phyloP scores from a whole-genome alignment of 1,139 yeast genomes.

The Casaregolazyma suthepensis region DNA sequence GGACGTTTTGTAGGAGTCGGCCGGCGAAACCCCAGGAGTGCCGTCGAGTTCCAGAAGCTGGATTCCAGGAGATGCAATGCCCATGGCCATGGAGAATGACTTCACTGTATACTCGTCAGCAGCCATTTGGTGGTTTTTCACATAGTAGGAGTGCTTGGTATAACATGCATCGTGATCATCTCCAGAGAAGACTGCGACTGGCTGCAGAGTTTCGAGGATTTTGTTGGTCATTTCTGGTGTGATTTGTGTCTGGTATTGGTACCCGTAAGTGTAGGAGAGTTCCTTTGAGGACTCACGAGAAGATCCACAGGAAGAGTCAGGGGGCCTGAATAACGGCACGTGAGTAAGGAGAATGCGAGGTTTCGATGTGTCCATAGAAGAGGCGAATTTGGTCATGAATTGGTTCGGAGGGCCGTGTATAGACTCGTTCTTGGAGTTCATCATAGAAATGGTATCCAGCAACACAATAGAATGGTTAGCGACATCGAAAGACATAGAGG shows the following conservation, averaged over 20 bases:
- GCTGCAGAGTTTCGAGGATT: constrained; percentile 52
- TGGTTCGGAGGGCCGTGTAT: constrained; percentile 40
- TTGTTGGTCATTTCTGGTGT: constrained; percentile 51
- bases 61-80: constrained; percentile 75
- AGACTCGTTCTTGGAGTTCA: constrained; percentile 42
- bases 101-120: constrained; percentile 77
- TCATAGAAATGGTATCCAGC: constrained; percentile 74
- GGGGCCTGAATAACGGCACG: constrained; percentile 67
- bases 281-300: constrained; percentile 54
- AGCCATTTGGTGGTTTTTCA: constrained; percentile 6
- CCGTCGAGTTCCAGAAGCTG: constrained; percentile 60
- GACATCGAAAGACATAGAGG: constrained; percentile 48
- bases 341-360: constrained; percentile 75
- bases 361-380: constrained; percentile 24
- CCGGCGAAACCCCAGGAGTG: constrained; percentile 12
- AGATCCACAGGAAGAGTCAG: constrained; percentile 57
- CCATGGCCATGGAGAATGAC: constrained; percentile 90
- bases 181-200: constrained; percentile 73
- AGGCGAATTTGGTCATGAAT: constrained; percentile 34
- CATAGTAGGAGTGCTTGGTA: constrained; percentile 48
- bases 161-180: constrained; percentile 97
- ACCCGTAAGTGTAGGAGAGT: constrained; percentile 58
- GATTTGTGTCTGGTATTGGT: constrained; percentile 73
- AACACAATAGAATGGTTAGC: constrained; percentile 78
- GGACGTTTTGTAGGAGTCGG: constrained; percentile 40